Evolutionary conservation across 352 stramenopile genomes (phyloP).

Genomic region (Pythium apleroticum): DNA sequence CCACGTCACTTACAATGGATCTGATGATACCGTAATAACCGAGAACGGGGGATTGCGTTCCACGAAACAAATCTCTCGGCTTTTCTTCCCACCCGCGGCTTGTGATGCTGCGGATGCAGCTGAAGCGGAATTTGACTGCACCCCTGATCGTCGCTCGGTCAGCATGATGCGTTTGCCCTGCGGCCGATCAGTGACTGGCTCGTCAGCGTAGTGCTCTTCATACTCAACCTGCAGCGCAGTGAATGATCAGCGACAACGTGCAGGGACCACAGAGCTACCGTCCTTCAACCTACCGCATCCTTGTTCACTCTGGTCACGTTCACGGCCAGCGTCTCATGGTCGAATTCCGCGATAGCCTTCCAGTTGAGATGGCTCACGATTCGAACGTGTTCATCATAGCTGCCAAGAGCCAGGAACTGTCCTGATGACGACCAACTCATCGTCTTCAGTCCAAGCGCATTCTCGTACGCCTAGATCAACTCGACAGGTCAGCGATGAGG

Average conservation of each 20-base stretch:
- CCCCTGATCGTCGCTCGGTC: slow-evolving; percentile 29
- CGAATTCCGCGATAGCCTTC: slow-evolving; percentile 71
- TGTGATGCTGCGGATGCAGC: slow-evolving; percentile 58
- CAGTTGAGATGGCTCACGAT: slow-evolving; percentile 78
- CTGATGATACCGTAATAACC: slow-evolving; percentile 56
- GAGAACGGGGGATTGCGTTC: slow-evolving; percentile 69
- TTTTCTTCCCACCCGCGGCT: slow-evolving; percentile 49
- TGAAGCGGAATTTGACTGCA: slow-evolving; percentile 59
- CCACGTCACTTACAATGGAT: slow-evolving; percentile 57
- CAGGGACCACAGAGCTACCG: too few species aligned
- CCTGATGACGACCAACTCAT: slow-evolving; percentile 80
- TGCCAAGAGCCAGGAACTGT: slow-evolving; percentile 76
- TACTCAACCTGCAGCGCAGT: slow-evolving; percentile 47
- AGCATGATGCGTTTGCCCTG: slow-evolving; percentile 62
- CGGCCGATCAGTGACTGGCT: slow-evolving; percentile 48
- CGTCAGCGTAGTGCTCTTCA: slow-evolving; percentile 64
- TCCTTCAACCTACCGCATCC: slow-evolving; percentile 31
- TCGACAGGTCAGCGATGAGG: too few species aligned
- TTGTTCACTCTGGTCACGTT: slow-evolving; percentile 46
- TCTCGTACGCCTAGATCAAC: slow-evolving; percentile 62
- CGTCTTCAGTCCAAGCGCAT: slow-evolving; percentile 66
- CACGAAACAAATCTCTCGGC: slow-evolving; percentile 67
- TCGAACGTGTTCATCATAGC: slow-evolving; percentile 76
- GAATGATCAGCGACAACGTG: not conserved
- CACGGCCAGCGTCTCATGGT: slow-evolving; percentile 59